Base-by-base conservation (phyloP, 2,329 filamentous ascomycete species). In the Venturiaceae sp. region DNA sequence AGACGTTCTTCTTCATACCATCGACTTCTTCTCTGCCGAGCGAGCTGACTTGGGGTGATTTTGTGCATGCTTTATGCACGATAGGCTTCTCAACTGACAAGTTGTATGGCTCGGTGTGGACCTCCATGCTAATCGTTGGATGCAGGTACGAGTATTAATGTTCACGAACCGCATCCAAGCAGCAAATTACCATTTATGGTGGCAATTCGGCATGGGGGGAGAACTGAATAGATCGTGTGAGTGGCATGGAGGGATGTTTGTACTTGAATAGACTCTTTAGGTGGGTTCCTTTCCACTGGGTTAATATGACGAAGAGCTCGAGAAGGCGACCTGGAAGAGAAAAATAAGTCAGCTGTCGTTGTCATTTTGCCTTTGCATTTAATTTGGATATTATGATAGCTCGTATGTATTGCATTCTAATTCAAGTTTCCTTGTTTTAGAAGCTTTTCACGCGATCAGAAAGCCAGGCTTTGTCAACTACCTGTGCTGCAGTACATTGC, bases 91-190 rank as follows among this genome's bases (percentile, higher is more conserved):
- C 64, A 0, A 74, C 74, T 0, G 70, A 82, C 67, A 84, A 86
- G 67, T 71, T 84, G 0, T 83, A 83, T 60, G 81, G 82, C 0
- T 84, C 80, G 1, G 78, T 78, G 0, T 86, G 83, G 83, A 78
- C 83, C 9, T 85, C 85, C 61, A 72, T 70, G 14, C 78, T 77
- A 3, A 65, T 65, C 4, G 63, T 60, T 75, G 23, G 72, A 77
- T 56, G 71, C 76, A 0, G 69, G 75, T 39, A 67, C 76, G 3
- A 75, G 74, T 26, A 85, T 85, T 33, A 78, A 83, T 57, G 82
- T 85, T 61, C 81, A 85, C 61, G 81, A 84, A 64, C 82, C 83
- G 2, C 82, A 85, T 66, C 80, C 81, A 0, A 65, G 64, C 1
- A 69, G 69, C 1, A 84, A 84, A 67, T 72, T 85, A 3, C 69